Evolutionary conservation across 2,329 filamentous ascomycete genomes (phyloP), one percentile per base, ranked within the genome.

Genomic region (Fusarium sp.): DNA sequence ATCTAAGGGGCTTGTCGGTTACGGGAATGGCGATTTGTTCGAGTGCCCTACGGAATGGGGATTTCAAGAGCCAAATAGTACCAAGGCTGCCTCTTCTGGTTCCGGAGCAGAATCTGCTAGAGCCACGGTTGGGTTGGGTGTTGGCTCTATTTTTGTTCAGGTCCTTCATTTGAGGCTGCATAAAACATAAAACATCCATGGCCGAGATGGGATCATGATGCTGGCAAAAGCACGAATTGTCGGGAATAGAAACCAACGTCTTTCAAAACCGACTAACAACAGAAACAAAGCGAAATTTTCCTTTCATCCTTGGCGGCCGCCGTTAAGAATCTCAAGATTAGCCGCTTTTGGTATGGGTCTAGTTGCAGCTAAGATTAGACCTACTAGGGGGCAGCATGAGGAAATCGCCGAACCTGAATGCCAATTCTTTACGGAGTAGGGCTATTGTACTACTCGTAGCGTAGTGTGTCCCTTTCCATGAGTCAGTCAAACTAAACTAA

Each of bases 271-370:
- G 14, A 57, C 65, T 67, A 41, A 38, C 49, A 47, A 18, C 14
- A 31, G 24, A 39, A 51, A 42, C 35, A 68, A n/a, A 57, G 28
- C 45, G 41, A 60, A 61, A 42, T 33, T 59, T 55, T 70, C 66
- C 41, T n/a, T 55, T 49, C 17, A 55, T 36, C 39, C 42, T 57
- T 69, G 45, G 56, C 60, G 48, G 47, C 55, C 28, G 45, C 70
- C 60, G 51, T 59, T 66, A 15, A 39, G 26, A 57, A 56, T 55
- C 36, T n/a, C 56, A 58, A 45, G 38, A 48, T 59, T 52, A 64
- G 45, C 54, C 55, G 49, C 22, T 45, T 77, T 74, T 17, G 17
- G 75, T 28, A 65, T 62, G 45, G 75, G 67, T 75, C 69, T 58
- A 52, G 60, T 39, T 14, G 24, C 22, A 18, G 31, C 67, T 65